These are phyloP conservation scores for Thraustochytrium striatum DNA, from an alignment of 352 stramenopile genomes.

Conservation along the genomic window DNA sequence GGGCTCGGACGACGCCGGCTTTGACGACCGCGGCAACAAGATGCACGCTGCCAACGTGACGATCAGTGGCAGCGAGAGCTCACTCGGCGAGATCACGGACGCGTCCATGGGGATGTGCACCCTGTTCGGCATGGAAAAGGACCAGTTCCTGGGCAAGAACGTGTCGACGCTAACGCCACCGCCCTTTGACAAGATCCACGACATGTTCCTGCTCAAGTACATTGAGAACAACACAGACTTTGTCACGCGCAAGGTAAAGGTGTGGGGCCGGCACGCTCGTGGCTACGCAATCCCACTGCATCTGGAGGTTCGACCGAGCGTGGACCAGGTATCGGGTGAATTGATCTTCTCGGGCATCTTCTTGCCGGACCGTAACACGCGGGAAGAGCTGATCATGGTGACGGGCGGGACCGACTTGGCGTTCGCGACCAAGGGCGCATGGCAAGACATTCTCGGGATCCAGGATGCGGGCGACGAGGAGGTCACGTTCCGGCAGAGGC, in stretches of 20 bases:
- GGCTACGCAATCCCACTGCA: slow-evolving; percentile 18
- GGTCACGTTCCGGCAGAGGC: no score
- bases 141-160: slow-evolving; percentile 11
- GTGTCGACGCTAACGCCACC: not conserved
- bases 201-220: slow-evolving; percentile 3
- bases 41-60: slow-evolving; percentile 15
- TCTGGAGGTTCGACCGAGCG: not conserved
- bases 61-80: not conserved
- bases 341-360: no score
- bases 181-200: slow-evolving; percentile 18
- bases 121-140: slow-evolving; percentile 17
- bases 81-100: slow-evolving; percentile 6
- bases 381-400: no score
- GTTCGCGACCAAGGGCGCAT: no score
- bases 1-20: no score
- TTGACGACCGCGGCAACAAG: slow-evolving; percentile 3
- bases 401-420: no score
- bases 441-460: no score
- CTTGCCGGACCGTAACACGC: no score
- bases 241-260: not conserved
- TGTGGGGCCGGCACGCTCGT: slow-evolving; percentile 8
- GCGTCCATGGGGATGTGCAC: not conserved
- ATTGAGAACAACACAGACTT: slow-evolving; percentile 14
- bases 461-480: no score
- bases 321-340: slow-evolving; percentile 11